These are phyloP conservation scores for Uronychia setigera DNA, from an alignment of 73 alveolate genomes.

Conservation along the genomic window DNA sequence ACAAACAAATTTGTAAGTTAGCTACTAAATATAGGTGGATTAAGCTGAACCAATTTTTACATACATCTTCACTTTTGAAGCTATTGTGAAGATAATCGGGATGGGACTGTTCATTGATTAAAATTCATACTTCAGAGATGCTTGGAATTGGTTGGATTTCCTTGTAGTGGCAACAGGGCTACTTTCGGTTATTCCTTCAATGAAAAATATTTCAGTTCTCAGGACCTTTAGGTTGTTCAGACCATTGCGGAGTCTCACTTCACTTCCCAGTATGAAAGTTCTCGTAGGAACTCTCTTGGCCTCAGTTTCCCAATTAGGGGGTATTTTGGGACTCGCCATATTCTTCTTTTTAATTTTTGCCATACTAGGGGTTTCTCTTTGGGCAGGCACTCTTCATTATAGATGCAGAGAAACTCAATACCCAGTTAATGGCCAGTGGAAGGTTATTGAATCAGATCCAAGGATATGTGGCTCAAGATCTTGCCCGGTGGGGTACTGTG, in stretches of 20 bases:
- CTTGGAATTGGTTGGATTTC: conserved; percentile 78
- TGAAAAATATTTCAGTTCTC: conserved; percentile 10
- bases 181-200: conserved; percentile 15
- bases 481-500: conserved; percentile 20
- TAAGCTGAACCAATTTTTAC: conserved; percentile 28
- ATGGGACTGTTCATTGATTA: conserved; percentile 46
- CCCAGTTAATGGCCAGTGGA: conserved; percentile 52
- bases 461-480: conserved; percentile 27
- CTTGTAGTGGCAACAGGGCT: conserved; percentile 62
- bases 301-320: conserved; percentile 20
- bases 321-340: conserved; percentile 16
- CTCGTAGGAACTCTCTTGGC: conserved; percentile 31
- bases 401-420: conserved; percentile 33
- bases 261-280: conserved; percentile 43
- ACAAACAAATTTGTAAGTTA: not conserved
- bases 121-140: conserved; percentile 63
- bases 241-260: conserved; percentile 28
- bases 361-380: conserved; percentile 33
- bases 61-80: conserved; percentile 25
- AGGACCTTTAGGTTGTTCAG: conserved; percentile 52
- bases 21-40: not conserved
- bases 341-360: conserved; percentile 40
- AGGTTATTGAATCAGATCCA: not conserved
- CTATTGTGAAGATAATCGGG: conserved; percentile 46
- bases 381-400: conserved; percentile 29